Evolutionary conservation across 352 stramenopile species (phyloP), one percentile per base, ranked within the genome.

Genomic region (Phytophthora podocarpi): DNA sequence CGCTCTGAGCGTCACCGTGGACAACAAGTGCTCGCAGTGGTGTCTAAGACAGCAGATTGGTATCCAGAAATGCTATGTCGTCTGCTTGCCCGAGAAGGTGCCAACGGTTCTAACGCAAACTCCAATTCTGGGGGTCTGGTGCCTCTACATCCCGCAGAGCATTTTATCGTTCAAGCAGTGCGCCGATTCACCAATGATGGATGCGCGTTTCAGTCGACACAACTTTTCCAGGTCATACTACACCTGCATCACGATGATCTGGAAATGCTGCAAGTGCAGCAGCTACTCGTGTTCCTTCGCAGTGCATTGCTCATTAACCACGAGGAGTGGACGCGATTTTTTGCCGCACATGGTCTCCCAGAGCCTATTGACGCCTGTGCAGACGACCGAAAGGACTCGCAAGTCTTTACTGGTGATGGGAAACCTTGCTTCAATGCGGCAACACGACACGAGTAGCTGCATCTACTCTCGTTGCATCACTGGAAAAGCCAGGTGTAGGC

Each of bases 111-210:
- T 30, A 46, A 11, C 26, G 16, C n/a, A 48, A 59, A 15, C 16
- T 15, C 36, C 6, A 59, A 11, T 32, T 32, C 16, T 9, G 30
- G 30, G 8, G 43, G 27, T 2, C 31, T 43, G 31, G n/a, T 51
- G 35, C 24, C 59, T 26, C 64, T 72, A 13, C 78, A 83, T 16
- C 63, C 81, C 10, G 79, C 81, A 15, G 80, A 89, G 46, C 18
- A 69, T 12, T 88, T 93, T 46, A 37, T 88, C 20, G 34, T 87
- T 21, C 66, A 83, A 36, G 78, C 68, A 20, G 80, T 91, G 40
- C 73, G 80, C 15, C 62, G 49, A 10, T 52, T 82, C 6, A 62
- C 73, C 9, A 76, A 76, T 23, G 64, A 72, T 21, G 81, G 83
- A 10, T 73, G 74, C n/a, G 61, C 65, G 11, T 79, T 93, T 50